Evolutionary conservation across 192 early-diverging fungal genomes (phyloP), one percentile per base, ranked within the genome.

Genomic region (Kickxella alabastrina): DNA sequence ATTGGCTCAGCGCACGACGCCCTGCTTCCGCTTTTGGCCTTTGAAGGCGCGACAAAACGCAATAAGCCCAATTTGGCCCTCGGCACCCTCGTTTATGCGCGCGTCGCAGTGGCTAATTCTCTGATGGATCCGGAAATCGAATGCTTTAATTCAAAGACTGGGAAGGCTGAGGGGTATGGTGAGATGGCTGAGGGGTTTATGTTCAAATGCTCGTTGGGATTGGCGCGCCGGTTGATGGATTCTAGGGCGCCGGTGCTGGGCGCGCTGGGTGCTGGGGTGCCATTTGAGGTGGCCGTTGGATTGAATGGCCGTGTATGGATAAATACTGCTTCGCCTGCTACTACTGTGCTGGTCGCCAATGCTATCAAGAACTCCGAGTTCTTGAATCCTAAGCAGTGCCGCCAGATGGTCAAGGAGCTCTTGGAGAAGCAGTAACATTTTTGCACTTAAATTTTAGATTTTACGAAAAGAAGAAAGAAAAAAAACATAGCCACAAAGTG

Each of bases 121-220:
- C 91, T 97, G 69, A 95, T 99, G 92, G 95, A 99, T 34, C 90
- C 97, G 9, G 97, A 99, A 54, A 60, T 99, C 13, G 89, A 94
- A 52, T 99, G 97, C 74, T 62, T 86, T 36, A 91, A 92, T 57
- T 85, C 87, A 9, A 65, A 82, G 13, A 85, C 87, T 0, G 85
- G 85, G 28, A 90, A 87, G 55, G 81, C 90, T 0, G 91, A 92
- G 53, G 94, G 93, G 8, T 97, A 80, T 73, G 96, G 96, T 22
- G 90, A 91, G 75, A 73, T 99, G 32, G 82, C 85, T 47, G 80
- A 65, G 18, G 94, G 94, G 10, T 88, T 84, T 50, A 65, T 89
- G 26, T 77, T 92, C 44, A 85, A 82, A 56, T 86, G 83, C 49
- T 95, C 93, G n/a, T 61, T 97, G 47, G 84, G 88, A 5, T 32